These are phyloP conservation scores for Reticulascus tulasneorum DNA, from an alignment of 2,329 filamentous ascomycete genomes.

Conservation along the genomic window DNA sequence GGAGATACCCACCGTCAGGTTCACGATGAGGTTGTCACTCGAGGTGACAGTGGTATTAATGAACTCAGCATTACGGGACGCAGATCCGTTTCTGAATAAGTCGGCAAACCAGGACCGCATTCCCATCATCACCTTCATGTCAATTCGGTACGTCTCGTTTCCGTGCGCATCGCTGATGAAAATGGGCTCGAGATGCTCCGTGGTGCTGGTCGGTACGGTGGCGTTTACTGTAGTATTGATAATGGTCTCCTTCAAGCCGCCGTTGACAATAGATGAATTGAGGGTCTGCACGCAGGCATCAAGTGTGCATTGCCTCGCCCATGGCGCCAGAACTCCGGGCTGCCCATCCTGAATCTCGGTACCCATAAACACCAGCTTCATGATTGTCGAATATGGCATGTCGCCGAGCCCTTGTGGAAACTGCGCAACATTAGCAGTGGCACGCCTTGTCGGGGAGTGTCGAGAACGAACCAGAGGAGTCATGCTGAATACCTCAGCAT, in stretches of 20 bases:
- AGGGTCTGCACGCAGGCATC: conserved; percentile 26
- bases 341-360: conserved; percentile 21
- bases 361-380: conserved; percentile 29
- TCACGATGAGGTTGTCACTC: conserved; percentile 22
- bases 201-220: conserved; percentile 17
- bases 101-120: conserved; percentile 26
- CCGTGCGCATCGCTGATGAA: conserved; percentile 12
- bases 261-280: conserved; percentile 18
- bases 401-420: conserved; percentile 21
- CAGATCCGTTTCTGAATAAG: conserved; percentile 24
- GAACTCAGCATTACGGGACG: conserved; percentile 18
- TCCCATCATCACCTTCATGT: conserved; percentile 23
- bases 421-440: too few relatives aligned
- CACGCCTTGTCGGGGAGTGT: too few relatives aligned
- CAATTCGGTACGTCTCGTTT: conserved; percentile 18
- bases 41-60: conserved; percentile 22
- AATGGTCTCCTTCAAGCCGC: conserved; percentile 22
- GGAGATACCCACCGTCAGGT: conserved; percentile 27
- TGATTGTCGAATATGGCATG: conserved; percentile 24
- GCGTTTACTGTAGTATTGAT: conserved; percentile 16
- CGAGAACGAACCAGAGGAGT: too few relatives aligned
- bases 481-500: conserved; percentile 27
- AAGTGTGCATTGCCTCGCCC: conserved; percentile 25
- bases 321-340: conserved; percentile 20
- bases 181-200: conserved; percentile 14